Percentiles rank a stretch among this genome's conserved stretches.
These are phyloP conservation scores for Claviceps capensis DNA, from an alignment of 2,329 filamentous ascomycete genomes.

Conservation along the genomic window DNA sequence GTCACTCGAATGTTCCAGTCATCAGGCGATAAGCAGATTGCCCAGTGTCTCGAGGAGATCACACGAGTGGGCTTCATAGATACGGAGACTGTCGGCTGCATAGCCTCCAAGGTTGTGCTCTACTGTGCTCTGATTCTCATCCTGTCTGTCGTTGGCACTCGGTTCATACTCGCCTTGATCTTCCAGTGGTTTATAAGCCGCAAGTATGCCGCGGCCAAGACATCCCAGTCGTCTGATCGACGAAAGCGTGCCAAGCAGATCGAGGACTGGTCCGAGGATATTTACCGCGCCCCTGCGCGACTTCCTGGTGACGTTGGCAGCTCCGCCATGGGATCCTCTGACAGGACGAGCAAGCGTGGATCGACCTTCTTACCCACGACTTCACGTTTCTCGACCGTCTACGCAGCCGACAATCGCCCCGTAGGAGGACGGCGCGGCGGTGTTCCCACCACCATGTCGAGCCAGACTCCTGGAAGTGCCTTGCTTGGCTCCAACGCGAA, in stretches of 20 bases:
- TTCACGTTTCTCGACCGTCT: conserved; percentile 85
- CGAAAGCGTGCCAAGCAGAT: conserved; percentile 86
- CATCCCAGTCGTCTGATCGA: conserved; percentile 65
- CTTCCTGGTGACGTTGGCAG: conserved; percentile 62
- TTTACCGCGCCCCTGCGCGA: conserved; percentile 80
- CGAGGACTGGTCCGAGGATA: conserved; percentile 95
- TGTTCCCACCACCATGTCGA: conserved; percentile 87
- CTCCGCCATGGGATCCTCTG: conserved; percentile 47
- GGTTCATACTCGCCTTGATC: conserved; percentile 76
- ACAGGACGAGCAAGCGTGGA: conserved; percentile 63
- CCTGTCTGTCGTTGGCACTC: conserved; percentile 69
- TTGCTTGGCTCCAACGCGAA: conserved; percentile 37
- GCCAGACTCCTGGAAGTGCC: conserved; percentile 62
- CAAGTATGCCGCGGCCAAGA: conserved; percentile 72
- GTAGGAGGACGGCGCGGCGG: conserved; percentile 33
- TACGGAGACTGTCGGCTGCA: conserved; percentile 91
- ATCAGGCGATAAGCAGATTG: conserved; percentile 63
- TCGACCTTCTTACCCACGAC: conserved; percentile 84
- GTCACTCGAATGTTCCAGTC: conserved; percentile 80
- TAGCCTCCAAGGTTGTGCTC: conserved; percentile 91
- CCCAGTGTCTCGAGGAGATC: conserved; percentile 80
- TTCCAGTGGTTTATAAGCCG: conserved; percentile 96
- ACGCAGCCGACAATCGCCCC: conserved; percentile 51
- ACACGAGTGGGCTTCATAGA: conserved; percentile 94
- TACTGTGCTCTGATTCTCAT: conserved; percentile 91